These are phyloP conservation scores for Polyplosphaeria fusca DNA, from an alignment of 495 filamentous ascomycete species.

Conservation along the genomic window DNA sequence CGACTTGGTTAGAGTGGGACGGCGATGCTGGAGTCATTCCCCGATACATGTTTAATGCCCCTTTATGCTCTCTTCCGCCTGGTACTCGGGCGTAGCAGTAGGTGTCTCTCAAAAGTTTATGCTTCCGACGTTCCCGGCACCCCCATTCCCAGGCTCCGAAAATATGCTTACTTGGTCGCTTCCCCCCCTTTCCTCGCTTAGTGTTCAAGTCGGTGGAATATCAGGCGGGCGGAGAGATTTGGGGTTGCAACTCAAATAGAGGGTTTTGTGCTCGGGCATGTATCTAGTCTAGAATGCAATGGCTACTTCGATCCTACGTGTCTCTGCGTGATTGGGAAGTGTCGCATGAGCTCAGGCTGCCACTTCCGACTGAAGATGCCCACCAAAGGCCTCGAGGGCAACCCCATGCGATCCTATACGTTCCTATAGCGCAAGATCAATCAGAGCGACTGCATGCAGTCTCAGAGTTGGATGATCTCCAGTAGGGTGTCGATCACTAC, in stretches of 20 bases:
- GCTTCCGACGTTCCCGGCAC: background rate
- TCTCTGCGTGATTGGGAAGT: slow-evolving; percentile 3
- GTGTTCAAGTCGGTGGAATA: background rate
- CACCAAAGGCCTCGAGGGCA: too few relatives aligned
- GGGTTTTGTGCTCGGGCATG: slow-evolving; percentile 22
- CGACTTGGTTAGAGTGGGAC: too few relatives aligned
- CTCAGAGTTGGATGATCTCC: slow-evolving; percentile 8
- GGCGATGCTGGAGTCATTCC: too few relatives aligned
- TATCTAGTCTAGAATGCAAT: slow-evolving; percentile 28
- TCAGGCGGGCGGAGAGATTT: slow-evolving; percentile 3
- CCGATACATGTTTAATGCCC: slow-evolving; percentile 22
- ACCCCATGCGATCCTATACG: too few relatives aligned
- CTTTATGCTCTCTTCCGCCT: background rate
- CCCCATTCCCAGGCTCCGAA: background rate
- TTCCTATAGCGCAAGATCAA: too few relatives aligned
- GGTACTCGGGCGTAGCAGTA: background rate
- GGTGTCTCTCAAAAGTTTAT: slow-evolving; percentile 16
- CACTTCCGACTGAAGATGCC: too few relatives aligned
- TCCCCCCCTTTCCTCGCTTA: slow-evolving; percentile 1
- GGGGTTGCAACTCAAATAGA: slow-evolving; percentile 20
- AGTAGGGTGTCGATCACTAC: slow-evolving; percentile 9
- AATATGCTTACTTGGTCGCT: background rate
- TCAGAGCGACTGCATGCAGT: too few relatives aligned
- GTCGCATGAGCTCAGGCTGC: background rate
- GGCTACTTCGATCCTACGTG: slow-evolving; percentile 2